Evolutionary conservation across 1,284 basidiomycete genomes (phyloP), one percentile per base, ranked within the genome.

Genomic region (Ceratobasidium sp.): DNA sequence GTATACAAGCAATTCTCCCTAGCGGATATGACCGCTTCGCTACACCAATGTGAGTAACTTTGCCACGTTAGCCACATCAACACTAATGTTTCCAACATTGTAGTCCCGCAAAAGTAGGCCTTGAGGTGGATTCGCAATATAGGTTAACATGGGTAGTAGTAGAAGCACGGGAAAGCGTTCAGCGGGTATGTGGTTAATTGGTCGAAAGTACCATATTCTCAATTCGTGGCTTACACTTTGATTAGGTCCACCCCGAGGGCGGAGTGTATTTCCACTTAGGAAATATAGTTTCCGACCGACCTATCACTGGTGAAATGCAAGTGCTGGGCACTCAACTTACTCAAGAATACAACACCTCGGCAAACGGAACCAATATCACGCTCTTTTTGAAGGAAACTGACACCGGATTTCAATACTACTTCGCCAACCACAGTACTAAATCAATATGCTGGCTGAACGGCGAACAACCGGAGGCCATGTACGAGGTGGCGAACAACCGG

Each of bases 181-280:
- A 38, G 35, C 35, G 11, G 35, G 35, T 38, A 11, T 5, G 35
- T n/a, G n/a, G n/a, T n/a, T n/a, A n/a, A n/a, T n/a, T n/a, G n/a
- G n/a, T n/a, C n/a, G n/a, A n/a, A n/a, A n/a, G n/a, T n/a, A n/a
- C n/a, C n/a, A n/a, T n/a, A n/a, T n/a, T n/a, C n/a, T n/a, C n/a
- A n/a, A n/a, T n/a, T n/a, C n/a, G n/a, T n/a, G n/a, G n/a, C n/a
- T n/a, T n/a, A 38, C 35, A 38, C 11, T 4, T 38, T 4, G 11
- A 38, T 38, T 38, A 38, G 14, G 35, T 50, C 23, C 61, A 63
- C 18, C 61, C 61, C 16, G 61, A 63, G 38, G 61, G 61, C 47
- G 47, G 46, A 7, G 3, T 6, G 21, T 8, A 49, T 30, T 21
- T 38, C 5, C 49, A 13, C 46, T 23, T 35, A 13, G 61, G 41